Conservation (phyloP, 495 filamentous ascomycete species). For the Aspergillus haitiensis region DNA sequence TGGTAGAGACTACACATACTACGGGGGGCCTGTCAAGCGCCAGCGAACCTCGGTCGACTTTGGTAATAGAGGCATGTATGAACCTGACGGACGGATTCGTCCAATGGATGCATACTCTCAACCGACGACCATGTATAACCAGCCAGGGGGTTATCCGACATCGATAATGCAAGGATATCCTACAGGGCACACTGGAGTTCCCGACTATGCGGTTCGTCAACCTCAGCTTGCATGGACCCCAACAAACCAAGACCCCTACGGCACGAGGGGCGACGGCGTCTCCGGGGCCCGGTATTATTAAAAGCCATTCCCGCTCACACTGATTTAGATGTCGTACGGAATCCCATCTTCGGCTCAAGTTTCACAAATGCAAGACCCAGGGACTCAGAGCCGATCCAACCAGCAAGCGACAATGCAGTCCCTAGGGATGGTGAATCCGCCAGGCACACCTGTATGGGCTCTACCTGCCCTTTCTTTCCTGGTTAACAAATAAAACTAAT, state of each 20-base stretch:
- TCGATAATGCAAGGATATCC: slow-evolving; percentile 42
- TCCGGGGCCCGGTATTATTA: slow-evolving; percentile 18
- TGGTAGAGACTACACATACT: slow-evolving; percentile 41
- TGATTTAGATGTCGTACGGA: slow-evolving; percentile 38
- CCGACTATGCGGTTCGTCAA: slow-evolving; percentile 47
- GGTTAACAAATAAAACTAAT: slow-evolving; percentile 29
- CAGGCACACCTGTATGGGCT: slow-evolving; percentile 48
- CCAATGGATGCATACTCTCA: slow-evolving; percentile 46
- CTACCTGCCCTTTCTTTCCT: slow-evolving; percentile 27
- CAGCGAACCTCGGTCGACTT: slow-evolving; percentile 49
- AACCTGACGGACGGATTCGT: slow-evolving; percentile 43
- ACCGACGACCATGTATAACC: slow-evolving; percentile 41
- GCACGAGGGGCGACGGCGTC: slow-evolving; percentile 6
- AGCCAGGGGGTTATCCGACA: slow-evolving; percentile 39
- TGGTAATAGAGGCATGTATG: slow-evolving; percentile 42
- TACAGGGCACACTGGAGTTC: slow-evolving; percentile 39
- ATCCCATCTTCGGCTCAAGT: slow-evolving; percentile 37
- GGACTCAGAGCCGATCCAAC: slow-evolving; percentile 35
- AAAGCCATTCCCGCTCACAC: slow-evolving; percentile 18
- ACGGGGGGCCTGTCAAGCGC: slow-evolving; percentile 41
- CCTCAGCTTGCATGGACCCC: slow-evolving; percentile 16
- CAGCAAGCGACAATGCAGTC: slow-evolving; percentile 47
- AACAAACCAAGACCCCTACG: slow-evolving; percentile 13
- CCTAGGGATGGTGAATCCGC: slow-evolving; percentile 43
- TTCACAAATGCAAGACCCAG: slow-evolving; percentile 43